These are phyloP conservation scores for Fusarium sp. DNA, from an alignment of 2,329 filamentous ascomycete genomes.

Conservation along the genomic window DNA sequence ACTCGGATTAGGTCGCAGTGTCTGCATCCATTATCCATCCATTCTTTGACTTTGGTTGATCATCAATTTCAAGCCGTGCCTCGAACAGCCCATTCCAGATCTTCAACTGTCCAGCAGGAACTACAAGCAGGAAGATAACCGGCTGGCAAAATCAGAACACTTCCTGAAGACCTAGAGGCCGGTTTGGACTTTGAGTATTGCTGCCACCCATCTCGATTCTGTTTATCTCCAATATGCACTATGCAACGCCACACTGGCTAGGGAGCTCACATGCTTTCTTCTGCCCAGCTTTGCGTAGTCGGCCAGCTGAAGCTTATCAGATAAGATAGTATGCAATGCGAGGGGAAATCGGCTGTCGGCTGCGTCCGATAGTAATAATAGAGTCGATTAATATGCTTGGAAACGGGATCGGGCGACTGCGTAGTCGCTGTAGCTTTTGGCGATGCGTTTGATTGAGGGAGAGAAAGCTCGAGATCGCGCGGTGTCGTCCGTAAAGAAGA, in stretches of 20 bases:
- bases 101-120: constrained; percentile 6
- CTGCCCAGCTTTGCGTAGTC: constrained; percentile 21
- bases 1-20: background rate
- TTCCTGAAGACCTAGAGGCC: constrained; percentile 2
- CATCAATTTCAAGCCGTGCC: background rate
- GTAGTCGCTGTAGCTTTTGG: background rate
- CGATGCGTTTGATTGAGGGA: background rate
- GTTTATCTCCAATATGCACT: constrained; percentile 34
- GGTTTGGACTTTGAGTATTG: background rate
- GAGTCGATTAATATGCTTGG: background rate
- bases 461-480: background rate
- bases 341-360: constrained; percentile 36
- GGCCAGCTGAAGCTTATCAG: constrained; percentile 29
- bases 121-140: background rate
- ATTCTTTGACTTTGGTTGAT: constrained; percentile 1
- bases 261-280: constrained; percentile 4
- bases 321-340: constrained; percentile 23
- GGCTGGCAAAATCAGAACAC: background rate
- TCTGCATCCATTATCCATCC: background rate
- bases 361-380: constrained; percentile 27
- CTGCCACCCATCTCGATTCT: constrained; percentile 32
- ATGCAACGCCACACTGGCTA: constrained; percentile 14
- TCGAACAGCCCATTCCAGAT: background rate
- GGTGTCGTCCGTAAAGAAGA: background rate
- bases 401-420: constrained; percentile 36